Conservation (phyloP, 257 asterid species). For the Fraxinus americana region DNA sequence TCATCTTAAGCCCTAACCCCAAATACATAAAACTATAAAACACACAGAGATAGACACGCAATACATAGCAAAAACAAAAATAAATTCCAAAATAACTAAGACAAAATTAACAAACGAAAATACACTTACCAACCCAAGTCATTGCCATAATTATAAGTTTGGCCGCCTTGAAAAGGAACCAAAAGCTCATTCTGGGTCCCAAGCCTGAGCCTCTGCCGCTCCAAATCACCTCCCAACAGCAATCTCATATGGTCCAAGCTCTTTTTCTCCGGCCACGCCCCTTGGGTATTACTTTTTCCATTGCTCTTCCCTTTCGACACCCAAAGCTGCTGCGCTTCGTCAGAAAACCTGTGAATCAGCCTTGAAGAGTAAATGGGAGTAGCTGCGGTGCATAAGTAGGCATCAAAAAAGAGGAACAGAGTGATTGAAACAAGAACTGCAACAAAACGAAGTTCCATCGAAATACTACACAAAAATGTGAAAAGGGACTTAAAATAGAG, state of each 20-base stretch:
- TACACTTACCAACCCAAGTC: conserved; percentile 71
- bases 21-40: neutral
- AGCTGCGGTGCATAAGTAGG: conserved; percentile 12
- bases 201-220: conserved; percentile 66
- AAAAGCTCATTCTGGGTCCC: conserved; percentile 48
- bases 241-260: conserved; percentile 52
- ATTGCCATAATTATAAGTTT: conserved; percentile 63
- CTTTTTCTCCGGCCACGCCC: conserved; percentile 50
- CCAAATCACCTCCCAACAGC: conserved; percentile 59
- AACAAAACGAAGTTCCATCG: conserved; percentile 30
- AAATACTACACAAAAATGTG: neutral
- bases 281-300: conserved; percentile 14
- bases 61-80: neutral
- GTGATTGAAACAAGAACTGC: conserved; percentile 22
- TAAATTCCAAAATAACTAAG: neutral
- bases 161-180: conserved; percentile 54
- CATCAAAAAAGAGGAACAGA: conserved; percentile 33
- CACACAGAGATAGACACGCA: neutral
- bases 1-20: neutral
- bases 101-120: conserved; percentile 14
- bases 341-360: conserved; percentile 62
- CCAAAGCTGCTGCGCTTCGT: conserved; percentile 50
- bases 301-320: conserved; percentile 22
- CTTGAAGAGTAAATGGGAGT: conserved; percentile 49
- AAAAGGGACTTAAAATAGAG: neutral